Conservation (phyloP, 2,329 filamentous ascomycete species). For the Colletotrichum orchidophilum region DNA sequence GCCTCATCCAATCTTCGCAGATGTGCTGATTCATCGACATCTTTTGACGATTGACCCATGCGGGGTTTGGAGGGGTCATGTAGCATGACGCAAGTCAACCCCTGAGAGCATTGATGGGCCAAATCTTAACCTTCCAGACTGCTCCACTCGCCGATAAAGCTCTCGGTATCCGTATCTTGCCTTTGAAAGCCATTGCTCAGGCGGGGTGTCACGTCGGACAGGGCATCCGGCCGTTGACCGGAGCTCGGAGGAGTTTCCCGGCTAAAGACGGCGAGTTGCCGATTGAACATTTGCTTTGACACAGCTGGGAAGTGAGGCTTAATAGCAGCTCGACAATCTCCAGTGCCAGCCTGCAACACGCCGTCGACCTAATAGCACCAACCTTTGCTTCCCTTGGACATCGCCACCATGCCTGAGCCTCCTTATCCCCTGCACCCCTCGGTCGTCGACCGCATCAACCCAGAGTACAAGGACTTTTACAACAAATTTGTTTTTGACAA, state of each 20-base stretch:
- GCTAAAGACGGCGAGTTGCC: neutral
- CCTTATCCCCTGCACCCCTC: slow-evolving; percentile 33
- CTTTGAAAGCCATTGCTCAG: too few species aligned
- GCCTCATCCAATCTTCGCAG: neutral
- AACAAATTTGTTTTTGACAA: slow-evolving; percentile 59
- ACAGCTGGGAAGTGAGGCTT: neutral
- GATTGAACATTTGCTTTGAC: neutral
- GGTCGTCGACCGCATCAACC: slow-evolving; percentile 51
- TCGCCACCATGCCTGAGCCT: slow-evolving; percentile 42
- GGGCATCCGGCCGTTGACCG: neutral
- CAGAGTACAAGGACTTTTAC: slow-evolving; percentile 63
- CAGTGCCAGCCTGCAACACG: neutral
- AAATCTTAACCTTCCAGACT: neutral
- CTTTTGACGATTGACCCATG: too few species aligned
- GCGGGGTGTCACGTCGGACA: neutral
- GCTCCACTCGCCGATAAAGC: neutral
- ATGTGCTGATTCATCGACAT: too few species aligned
- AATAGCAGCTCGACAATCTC: neutral
- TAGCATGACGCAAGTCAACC: neutral
- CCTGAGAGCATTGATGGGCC: neutral
- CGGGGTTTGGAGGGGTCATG: neutral
- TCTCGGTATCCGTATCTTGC: neutral
- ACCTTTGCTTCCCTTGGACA: neutral
- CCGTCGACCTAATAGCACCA: neutral
- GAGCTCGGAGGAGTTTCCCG: neutral